Evolutionary conservation across 768 basidiomycete species (phyloP), one percentile per base, ranked within the genome.

Genomic region (Lactarius tabidus): DNA sequence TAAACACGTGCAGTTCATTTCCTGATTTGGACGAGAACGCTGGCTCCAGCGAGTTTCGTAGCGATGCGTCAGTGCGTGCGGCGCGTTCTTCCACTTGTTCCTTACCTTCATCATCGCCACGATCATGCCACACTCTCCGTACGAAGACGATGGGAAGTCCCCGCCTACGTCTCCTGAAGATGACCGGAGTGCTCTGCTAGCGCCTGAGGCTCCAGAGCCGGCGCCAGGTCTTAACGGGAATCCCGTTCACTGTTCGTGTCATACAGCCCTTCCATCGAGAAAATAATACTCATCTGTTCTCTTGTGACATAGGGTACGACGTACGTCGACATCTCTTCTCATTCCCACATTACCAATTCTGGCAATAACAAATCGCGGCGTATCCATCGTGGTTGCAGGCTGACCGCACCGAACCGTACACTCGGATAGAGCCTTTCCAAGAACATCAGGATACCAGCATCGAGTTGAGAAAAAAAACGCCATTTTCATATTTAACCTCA

Each of bases 401-500:
- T 64, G 85, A 93, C 77, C 86, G 90, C 69, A 86, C 88, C 55
- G 91, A 93, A 74, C 71, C 91, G 12, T 93, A 93, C 72, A 93
- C 91, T 23, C 83, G 86, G 64, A 93, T 91, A 70, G 80, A 81
- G 54, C 91, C 91, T 31, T 93, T 93, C 74, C 90, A 93, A 74
- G 90, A 92, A 77, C 85, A 81, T 71, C 82, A 86, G 73, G 91
- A 93, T 72, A 90, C 91, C 28, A 90, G 85, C 68, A 82, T 93
- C 67, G 92, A 93, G 91, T 91, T 70, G 48, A 45, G 65, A 48
- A 43, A 18, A n/a, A 70, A 87, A 79, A 33, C 29, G 35, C 61
- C 59, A 26, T 55, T 61, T n/a, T 60, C 26, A 39, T 51, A 65
- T 35, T 60, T 58, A 60, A 66, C 41, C 66, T 38, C 43, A n/a